Evolutionary conservation across 306 rosid genomes (phyloP).

Genomic region (Rubus parviflorus): DNA sequence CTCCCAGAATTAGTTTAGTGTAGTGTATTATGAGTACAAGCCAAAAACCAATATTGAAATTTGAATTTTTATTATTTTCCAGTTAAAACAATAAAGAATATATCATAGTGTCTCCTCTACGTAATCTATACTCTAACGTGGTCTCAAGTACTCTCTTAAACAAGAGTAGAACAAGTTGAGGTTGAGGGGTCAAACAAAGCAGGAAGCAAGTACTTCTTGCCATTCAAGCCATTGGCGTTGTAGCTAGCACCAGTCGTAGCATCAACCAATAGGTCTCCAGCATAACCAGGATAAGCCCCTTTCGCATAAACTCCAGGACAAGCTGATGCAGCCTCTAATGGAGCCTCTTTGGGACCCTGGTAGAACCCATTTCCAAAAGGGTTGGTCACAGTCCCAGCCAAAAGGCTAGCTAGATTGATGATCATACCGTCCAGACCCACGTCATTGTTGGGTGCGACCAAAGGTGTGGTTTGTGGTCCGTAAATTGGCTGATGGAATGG

Average conservation of each 20-base stretch:
- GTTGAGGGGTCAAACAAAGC: constrained; percentile 62
- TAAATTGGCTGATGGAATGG: constrained; percentile 83
- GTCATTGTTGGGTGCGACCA: constrained; percentile 64
- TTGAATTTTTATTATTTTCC: not conserved
- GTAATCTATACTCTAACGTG: not conserved
- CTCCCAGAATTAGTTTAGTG: too few relatives aligned
- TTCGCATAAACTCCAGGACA: constrained; percentile 62
- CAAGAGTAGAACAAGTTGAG: constrained; percentile 54
- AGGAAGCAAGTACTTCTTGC: constrained; percentile 58
- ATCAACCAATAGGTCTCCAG: constrained; percentile 56
- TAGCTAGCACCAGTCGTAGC: constrained; percentile 61
- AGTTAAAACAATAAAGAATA: not conserved
- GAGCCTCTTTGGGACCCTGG: constrained; percentile 75
- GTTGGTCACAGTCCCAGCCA: constrained; percentile 64
- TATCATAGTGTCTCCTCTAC: not conserved
- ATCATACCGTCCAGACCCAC: constrained; percentile 73
- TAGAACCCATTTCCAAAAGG: constrained; percentile 68
- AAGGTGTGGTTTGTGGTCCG: constrained; percentile 58
- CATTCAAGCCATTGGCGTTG: constrained; percentile 53
- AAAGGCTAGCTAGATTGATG: constrained; percentile 61
- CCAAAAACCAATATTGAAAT: too few relatives aligned
- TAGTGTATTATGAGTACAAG: too few relatives aligned
- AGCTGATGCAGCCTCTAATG: constrained; percentile 68
- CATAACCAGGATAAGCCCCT: constrained; percentile 76
- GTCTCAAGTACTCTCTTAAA: constrained; percentile 1